Percentiles rank a stretch among this genome's conserved stretches.
These are phyloP conservation scores for Talaromyces sp. DNA, from an alignment of 2,329 filamentous ascomycete species.

Conservation along the genomic window DNA sequence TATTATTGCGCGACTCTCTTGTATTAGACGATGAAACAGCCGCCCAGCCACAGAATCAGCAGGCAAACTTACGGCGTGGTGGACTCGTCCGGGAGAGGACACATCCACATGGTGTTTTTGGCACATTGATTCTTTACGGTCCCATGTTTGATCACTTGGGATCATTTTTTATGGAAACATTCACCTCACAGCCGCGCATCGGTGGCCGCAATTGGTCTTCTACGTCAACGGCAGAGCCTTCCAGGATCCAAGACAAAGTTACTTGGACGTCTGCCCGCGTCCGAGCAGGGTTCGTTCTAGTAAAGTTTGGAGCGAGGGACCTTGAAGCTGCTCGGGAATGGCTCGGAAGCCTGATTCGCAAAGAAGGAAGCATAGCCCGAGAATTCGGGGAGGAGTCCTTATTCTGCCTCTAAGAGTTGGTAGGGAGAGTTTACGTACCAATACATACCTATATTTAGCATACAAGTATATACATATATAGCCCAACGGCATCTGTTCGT, in stretches of 20 bases:
- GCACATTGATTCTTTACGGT: conserved; percentile 80
- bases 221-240: conserved; percentile 25
- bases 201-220: conserved; percentile 72
- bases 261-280: conserved; percentile 81
- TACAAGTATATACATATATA: background rate
- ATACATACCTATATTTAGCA: background rate
- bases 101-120: conserved; percentile 73
- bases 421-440: background rate
- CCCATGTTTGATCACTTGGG: conserved; percentile 65
- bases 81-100: conserved; percentile 56
- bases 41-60: background rate
- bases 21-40: conserved; percentile 63
- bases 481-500: background rate
- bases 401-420: conserved; percentile 60
- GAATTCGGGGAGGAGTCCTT: conserved; percentile 79
- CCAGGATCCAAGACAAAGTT: conserved; percentile 53
- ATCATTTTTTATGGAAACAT: conserved; percentile 75
- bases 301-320: conserved; percentile 83
- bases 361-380: conserved; percentile 68
- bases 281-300: conserved; percentile 73
- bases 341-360: conserved; percentile 71
- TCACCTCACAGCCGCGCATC: conserved; percentile 73
- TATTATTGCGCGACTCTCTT: conserved; percentile 83
- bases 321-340: conserved; percentile 80
- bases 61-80: background rate